phyloP scores from a whole-genome alignment of 805 yeast genomes.

The Barnettozyma populi region DNA sequence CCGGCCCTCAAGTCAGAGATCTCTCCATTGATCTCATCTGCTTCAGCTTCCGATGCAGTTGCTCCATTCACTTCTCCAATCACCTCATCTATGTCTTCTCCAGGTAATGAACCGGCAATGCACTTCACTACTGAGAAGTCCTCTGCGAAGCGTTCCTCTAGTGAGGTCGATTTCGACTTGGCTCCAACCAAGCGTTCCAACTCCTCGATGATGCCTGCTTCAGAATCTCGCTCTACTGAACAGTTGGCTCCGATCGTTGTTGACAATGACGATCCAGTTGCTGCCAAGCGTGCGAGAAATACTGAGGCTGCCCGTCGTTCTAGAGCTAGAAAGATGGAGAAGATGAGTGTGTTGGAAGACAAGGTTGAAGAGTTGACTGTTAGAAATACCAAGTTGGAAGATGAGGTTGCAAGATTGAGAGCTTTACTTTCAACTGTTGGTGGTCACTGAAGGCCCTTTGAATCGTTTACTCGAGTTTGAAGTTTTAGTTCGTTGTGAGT shows the following conservation, averaged over 20 bases:
- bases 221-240: constrained; percentile 42
- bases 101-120: not conserved
- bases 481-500: not conserved
- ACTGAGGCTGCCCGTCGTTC: constrained; percentile 95
- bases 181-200: constrained; percentile 12
- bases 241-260: constrained; percentile 70
- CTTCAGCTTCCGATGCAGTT: not conserved
- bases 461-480: constrained; percentile 3
- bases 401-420: constrained; percentile 59
- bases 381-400: constrained; percentile 54
- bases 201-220: constrained; percentile 23
- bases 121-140: constrained; percentile 7
- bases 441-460: constrained; percentile 3
- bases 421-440: constrained; percentile 33
- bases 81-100: constrained; percentile 4
- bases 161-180: constrained; percentile 20
- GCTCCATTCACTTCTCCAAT: constrained; percentile 5
- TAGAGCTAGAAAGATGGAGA: constrained; percentile 85
- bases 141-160: constrained; percentile 19
- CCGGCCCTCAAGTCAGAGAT: constrained; percentile 9
- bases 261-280: constrained; percentile 55
- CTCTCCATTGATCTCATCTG: not conserved
- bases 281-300: constrained; percentile 89
- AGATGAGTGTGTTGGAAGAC: constrained; percentile 77
- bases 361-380: constrained; percentile 61